These are phyloP conservation scores for Gaeumannomyces tritici DNA, from an alignment of 2,329 filamentous ascomycete genomes.

Conservation along the genomic window DNA sequence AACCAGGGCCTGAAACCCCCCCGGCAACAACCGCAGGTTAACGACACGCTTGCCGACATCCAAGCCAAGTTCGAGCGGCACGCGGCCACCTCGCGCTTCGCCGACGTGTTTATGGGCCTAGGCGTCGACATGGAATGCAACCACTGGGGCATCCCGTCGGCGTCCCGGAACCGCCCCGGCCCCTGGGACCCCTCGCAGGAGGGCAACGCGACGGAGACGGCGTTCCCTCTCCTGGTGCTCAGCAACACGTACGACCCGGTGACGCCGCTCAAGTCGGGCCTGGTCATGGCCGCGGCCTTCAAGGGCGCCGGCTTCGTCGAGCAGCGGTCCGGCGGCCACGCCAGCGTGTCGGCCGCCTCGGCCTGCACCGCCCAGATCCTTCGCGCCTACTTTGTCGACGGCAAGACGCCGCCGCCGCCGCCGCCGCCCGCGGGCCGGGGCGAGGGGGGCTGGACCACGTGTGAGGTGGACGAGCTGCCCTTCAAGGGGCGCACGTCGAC, in stretches of 20 bases:
- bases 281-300: constrained; percentile 27
- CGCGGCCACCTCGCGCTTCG: background rate
- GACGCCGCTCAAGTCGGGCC: constrained; percentile 40
- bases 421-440: too few relatives aligned
- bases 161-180: too few relatives aligned
- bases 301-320: constrained; percentile 25
- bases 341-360: constrained; percentile 21
- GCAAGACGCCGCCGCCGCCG: constrained; percentile 21
- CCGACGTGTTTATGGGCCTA: background rate
- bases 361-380: constrained; percentile 23
- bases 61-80: background rate
- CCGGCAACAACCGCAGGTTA: background rate
- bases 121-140: background rate
- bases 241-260: constrained; percentile 50
- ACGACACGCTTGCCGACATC: background rate
- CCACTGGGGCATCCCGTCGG: background rate
- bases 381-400: constrained; percentile 23
- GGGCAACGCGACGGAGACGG: constrained; percentile 28
- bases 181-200: constrained; percentile 7
- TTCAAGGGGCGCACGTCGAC: background rate
- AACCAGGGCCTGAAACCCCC: too few relatives aligned
- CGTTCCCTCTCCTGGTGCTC: constrained; percentile 46
- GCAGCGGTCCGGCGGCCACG: constrained; percentile 25
- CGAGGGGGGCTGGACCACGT: background rate
- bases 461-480: background rate